Conservation (phyloP, 2,329 filamentous ascomycete genomes). For the Colletotrichum aenigma region DNA sequence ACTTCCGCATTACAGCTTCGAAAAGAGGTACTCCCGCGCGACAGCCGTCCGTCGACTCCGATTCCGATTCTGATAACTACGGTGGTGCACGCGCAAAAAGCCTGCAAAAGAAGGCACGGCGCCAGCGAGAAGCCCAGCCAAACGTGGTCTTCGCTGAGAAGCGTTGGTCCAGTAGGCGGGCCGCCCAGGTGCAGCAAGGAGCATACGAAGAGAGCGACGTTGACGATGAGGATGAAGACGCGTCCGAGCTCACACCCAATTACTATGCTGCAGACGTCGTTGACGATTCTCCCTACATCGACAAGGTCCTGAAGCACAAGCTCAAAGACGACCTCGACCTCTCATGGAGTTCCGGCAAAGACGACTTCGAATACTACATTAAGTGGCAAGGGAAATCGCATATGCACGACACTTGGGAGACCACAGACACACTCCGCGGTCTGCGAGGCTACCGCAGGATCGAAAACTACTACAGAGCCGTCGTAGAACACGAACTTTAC, state of each 20-base stretch:
- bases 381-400: conserved; percentile 98
- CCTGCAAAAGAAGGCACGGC: conserved; percentile 77
- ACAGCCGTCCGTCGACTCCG: conserved; percentile 55
- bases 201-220: conserved; percentile 70
- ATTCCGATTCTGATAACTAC: conserved; percentile 78
- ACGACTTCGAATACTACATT: conserved; percentile 90
- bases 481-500: conserved; percentile 79
- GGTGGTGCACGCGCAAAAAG: conserved; percentile 75
- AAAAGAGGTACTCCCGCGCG: conserved; percentile 63
- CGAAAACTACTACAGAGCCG: conserved; percentile 92
- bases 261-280: conserved; percentile 74
- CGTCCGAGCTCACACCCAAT: conserved; percentile 62
- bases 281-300: conserved; percentile 84
- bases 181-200: conserved; percentile 70
- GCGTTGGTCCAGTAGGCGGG: conserved; percentile 87
- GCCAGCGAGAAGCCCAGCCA: conserved; percentile 71
- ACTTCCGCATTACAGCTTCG: conserved; percentile 49
- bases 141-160: conserved; percentile 77
- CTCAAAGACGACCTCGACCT: conserved; percentile 71
- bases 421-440: conserved; percentile 73
- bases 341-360: conserved; percentile 60
- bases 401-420: conserved; percentile 95
- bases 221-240: conserved; percentile 69
- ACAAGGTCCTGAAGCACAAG: conserved; percentile 87
- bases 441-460: conserved; percentile 86